These are phyloP conservation scores for Lactarius akahatsu DNA, from an alignment of 768 basidiomycete genomes.

Conservation along the genomic window DNA sequence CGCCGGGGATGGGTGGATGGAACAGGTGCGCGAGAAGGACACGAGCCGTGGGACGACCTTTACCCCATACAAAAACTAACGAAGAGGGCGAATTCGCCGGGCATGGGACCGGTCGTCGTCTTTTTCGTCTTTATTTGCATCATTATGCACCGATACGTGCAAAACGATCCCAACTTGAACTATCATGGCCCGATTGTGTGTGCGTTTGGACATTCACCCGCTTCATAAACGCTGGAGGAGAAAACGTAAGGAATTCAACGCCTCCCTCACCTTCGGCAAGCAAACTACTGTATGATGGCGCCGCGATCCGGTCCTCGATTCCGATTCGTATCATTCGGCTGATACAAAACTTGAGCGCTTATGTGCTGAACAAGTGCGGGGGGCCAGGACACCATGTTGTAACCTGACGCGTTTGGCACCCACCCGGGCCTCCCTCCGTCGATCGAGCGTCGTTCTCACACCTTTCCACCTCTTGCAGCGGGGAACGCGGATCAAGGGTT, in stretches of 20 bases:
- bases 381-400: background rate
- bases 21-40: background rate
- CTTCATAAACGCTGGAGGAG: background rate
- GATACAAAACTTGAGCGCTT: background rate
- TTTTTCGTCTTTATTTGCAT: background rate
- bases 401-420: background rate
- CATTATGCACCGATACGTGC: background rate
- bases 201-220: background rate
- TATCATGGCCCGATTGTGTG: background rate
- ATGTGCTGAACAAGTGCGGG: background rate
- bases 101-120: background rate
- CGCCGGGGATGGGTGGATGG: background rate
- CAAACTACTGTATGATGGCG: background rate
- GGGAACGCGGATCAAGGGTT: background rate
- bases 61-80: background rate
- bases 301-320: constrained; percentile 1
- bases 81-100: background rate
- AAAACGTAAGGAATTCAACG: background rate
- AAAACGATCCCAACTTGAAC: background rate
- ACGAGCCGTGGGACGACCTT: background rate
- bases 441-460: background rate
- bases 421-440: background rate
- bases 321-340: background rate
- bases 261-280: background rate
- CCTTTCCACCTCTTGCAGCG: background rate